Conservation (phyloP, 129 eudicot species). For the Solidago caesia region DNA sequence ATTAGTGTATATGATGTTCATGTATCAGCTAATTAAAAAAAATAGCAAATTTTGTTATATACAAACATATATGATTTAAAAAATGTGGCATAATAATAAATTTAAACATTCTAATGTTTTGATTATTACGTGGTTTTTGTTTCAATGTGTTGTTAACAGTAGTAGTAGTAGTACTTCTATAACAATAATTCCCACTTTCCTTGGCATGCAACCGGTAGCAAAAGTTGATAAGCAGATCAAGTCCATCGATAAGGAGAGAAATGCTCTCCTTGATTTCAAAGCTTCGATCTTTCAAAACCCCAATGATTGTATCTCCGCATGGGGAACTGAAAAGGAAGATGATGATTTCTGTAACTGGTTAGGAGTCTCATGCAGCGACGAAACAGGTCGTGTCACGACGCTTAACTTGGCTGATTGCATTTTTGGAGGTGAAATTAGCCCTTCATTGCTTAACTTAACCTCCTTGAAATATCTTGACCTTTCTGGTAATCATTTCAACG, state of each 20-base stretch:
- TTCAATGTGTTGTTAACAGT: too few relatives aligned
- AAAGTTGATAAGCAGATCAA: too few relatives aligned
- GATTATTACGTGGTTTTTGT: too few relatives aligned
- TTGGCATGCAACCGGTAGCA: too few relatives aligned
- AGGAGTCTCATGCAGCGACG: not conserved
- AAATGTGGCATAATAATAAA: too few relatives aligned
- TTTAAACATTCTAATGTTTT: too few relatives aligned
- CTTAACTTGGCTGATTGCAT: not conserved
- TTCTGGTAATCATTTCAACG: not conserved
- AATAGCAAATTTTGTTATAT: too few relatives aligned
- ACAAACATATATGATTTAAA: too few relatives aligned
- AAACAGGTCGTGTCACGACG: not conserved
- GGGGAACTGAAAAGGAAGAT: not conserved
- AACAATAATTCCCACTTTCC: too few relatives aligned
- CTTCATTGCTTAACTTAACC: not conserved
- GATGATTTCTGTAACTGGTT: not conserved
- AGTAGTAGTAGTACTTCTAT: too few relatives aligned
- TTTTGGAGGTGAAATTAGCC: not conserved
- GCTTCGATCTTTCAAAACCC: not conserved
- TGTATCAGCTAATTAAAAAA: too few relatives aligned
- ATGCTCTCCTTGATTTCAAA: not conserved
- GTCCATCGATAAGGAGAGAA: not conserved
- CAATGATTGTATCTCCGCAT: not conserved
- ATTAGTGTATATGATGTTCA: too few relatives aligned
- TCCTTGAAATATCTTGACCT: not conserved